Evolutionary conservation across 345 rosid species (phyloP), one percentile per base, ranked within the genome.

Genomic region (Brassica rapa): DNA sequence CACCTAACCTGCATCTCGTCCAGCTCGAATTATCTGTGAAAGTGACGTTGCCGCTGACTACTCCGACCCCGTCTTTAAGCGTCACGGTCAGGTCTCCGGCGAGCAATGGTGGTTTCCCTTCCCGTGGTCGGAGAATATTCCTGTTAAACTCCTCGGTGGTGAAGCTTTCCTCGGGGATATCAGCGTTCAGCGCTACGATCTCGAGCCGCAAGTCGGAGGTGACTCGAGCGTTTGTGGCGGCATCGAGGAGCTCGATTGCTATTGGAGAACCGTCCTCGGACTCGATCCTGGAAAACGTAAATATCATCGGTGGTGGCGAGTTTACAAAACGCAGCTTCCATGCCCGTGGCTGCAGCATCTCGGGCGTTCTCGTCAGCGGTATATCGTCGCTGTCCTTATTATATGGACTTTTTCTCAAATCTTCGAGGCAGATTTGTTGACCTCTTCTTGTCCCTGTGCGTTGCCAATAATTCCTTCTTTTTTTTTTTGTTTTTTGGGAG

Each of bases 11-110:
- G 43, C 90, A 81, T n/a, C 78, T 82, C 9, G 73, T 74, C 94
- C 92, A 89, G 60, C 86, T 86, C 3, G 88, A 86, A 41, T 87
- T 87, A 27, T 93, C 93, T 0, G 97, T 91, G 78, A 93, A 88
- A 1, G 15, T 32, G 4, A 91, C 15, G 5, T 89, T 35, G 10
- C 6, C 59, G 2, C 8, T 15, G 10, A 89, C 24, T 6, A 32
- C 19, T 19, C 82, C 92, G 2, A 80, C 80, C 32, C 98, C 97
- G 39, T 59, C 77, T 33, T 62, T 65, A 30, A 93, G 62, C 0
- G 74, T 77, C 30, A 88, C 11, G 8, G 15, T 81, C 16, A 74
- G 83, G 11, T 89, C 90, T 37, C 97, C 97, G 0, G 84, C 80
- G 55, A 91, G 73, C 62, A 91, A 27, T 0, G 97, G 91, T 81